Evolutionary conservation across 164 flowering plant species (phyloP).

Genomic region (Kalanchoe fedtschenkoi): DNA sequence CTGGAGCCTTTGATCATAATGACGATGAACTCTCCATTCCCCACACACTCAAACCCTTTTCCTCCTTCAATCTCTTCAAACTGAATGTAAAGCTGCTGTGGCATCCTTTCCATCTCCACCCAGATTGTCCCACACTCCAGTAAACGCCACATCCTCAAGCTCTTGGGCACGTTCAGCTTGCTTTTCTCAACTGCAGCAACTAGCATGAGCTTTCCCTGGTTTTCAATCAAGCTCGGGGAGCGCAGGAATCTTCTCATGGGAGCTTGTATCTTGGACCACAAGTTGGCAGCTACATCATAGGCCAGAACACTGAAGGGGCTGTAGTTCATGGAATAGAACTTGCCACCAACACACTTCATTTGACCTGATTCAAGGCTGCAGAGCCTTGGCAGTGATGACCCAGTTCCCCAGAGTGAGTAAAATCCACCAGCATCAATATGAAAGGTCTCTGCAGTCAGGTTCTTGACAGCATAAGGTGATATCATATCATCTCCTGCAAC

Average conservation of each 20-base stretch:
- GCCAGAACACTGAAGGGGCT: conserved; percentile 62
- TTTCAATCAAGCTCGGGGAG: conserved; percentile 72
- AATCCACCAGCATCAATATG: conserved; percentile 58
- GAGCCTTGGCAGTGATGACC: conserved; percentile 54
- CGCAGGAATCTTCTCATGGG: conserved; percentile 80
- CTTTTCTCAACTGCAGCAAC: conserved; percentile 92
- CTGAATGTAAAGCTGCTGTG: conserved; percentile 55
- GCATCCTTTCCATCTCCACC: conserved; percentile 87
- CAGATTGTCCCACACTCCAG: conserved; percentile 47
- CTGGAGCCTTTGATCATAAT: conserved; percentile 37
- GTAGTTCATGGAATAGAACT: conserved; percentile 80
- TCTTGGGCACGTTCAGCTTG: conserved; percentile 75
- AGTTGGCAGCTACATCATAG: conserved; percentile 33
- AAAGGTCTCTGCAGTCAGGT: conserved; percentile 61
- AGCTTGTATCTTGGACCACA: conserved; percentile 72
- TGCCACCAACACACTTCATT: conserved; percentile 39
- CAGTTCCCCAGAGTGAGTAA: conserved; percentile 63
- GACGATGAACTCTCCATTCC: conserved; percentile 57
- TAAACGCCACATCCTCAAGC: conserved; percentile 69
- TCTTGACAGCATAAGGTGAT: conserved; percentile 83
- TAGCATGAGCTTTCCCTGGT: conserved; percentile 47
- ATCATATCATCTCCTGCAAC: conserved; percentile 86
- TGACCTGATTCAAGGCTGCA: conserved; percentile 73
- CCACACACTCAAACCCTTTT: conserved; percentile 65
- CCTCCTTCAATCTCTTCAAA: conserved; percentile 51